Percentiles rank a stretch among this genome's conserved stretches.
Evolutionary conservation across 441 rosid species (phyloP).

Genomic region (Euphorbia schlechtendalii): DNA sequence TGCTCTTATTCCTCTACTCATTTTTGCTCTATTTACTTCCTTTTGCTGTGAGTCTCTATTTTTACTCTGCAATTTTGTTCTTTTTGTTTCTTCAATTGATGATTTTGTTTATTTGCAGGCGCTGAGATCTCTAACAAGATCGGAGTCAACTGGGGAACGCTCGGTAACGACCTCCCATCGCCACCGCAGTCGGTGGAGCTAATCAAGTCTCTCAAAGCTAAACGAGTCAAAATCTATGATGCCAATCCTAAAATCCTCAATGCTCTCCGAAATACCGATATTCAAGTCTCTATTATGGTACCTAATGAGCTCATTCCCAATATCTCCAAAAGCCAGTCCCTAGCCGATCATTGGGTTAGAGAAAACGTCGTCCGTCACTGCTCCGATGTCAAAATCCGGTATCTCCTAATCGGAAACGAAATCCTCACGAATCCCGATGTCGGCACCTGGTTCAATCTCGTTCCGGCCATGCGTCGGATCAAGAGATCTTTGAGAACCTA

Average conservation of each 20-base stretch:
- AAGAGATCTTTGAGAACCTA: slow-evolving; percentile 37
- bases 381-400: slow-evolving; percentile 64
- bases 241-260: slow-evolving; percentile 63
- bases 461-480: slow-evolving; percentile 70
- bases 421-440: slow-evolving; percentile 45
- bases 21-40: slow-evolving; percentile 29
- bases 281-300: slow-evolving; percentile 71
- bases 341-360: slow-evolving; percentile 62
- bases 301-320: slow-evolving; percentile 60
- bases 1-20: slow-evolving; percentile 28
- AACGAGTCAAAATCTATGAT: slow-evolving; percentile 74
- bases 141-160: slow-evolving; percentile 76
- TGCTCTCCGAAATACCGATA: slow-evolving; percentile 46
- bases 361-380: slow-evolving; percentile 53
- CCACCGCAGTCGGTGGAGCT: slow-evolving; percentile 49
- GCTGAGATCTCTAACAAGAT: slow-evolving; percentile 51
- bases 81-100: not conserved
- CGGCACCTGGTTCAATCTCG: slow-evolving; percentile 50
- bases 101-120: slow-evolving; percentile 31
- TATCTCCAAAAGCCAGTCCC: slow-evolving; percentile 41
- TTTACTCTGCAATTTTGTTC: not conserved
- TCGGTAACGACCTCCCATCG: slow-evolving; percentile 75
- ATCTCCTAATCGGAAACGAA: slow-evolving; percentile 85
- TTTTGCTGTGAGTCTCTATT: slow-evolving; percentile 30
- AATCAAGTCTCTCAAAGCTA: slow-evolving; percentile 54